Base-by-base conservation (phyloP, 1,284 basidiomycete genomes). In the Cryptococcus sp. region DNA sequence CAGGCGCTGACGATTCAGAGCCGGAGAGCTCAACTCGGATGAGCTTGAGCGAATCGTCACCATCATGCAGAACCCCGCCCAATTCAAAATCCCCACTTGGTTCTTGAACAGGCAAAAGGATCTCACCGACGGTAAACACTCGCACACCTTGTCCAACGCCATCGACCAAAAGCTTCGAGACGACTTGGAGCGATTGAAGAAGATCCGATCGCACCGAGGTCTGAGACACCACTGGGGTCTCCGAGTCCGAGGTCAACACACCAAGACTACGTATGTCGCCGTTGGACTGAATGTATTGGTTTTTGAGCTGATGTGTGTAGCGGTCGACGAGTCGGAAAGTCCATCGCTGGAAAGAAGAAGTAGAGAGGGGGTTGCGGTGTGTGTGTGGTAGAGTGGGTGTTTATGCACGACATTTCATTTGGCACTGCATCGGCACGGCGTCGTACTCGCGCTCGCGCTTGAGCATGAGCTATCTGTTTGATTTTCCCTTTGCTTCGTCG, bases 101-200 rank as follows among this genome's bases (percentile, higher is more conserved):
- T 97, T 98, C 84, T 77, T 98, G 74, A 98, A 98, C 84, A 88
- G 95, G 77, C 94, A 98, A 77, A 88, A 90, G 74, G 94, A 99
- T 74, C 92, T 97, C 55, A 82, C 89, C 61, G 93, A 97, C 68
- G 95, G 95, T 74, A 98, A 97, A 80, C 85, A 93, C 80, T 83
- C 81, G 51, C 95, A 99, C 78, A 85, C 97, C 57, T 78, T 99
- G 51, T 97, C 95, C 59, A 98, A 98, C 80, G 83, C 82, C 67
- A 89, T 99, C 58, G 95, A 98, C 81, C 94, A 92, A 60, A 97
- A 97, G 79, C 80, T 97, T 62, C 91, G 95, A 79, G 95, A 98
- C 51, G 95, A 99, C 75, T 80, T 98, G 54, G 95, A 98, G 80
- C 82, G 95, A 59, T 77, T 98, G 76, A 98, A 98, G 87, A 98